These are phyloP conservation scores for Senecio squalidus DNA, from an alignment of 140 eudicot genomes.

Conservation along the genomic window DNA sequence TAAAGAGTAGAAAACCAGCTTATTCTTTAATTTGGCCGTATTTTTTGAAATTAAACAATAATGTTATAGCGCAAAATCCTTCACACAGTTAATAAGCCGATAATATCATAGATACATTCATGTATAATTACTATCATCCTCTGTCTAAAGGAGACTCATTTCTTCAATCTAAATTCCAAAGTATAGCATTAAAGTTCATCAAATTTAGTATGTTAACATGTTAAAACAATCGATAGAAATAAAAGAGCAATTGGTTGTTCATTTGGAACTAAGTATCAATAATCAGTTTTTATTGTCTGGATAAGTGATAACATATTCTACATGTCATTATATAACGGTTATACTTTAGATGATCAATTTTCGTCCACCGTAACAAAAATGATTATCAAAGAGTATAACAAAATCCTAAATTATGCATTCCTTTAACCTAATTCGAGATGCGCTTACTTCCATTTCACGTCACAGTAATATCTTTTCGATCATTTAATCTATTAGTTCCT, in stretches of 20 bases:
- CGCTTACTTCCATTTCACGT: not conserved
- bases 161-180: not conserved
- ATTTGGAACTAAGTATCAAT: not conserved
- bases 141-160: conserved; percentile 1
- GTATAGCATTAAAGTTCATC: not conserved
- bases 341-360: not conserved
- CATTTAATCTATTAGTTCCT: not conserved
- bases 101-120: not conserved
- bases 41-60: not conserved
- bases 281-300: not conserved
- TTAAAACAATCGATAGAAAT: not conserved
- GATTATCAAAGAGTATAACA: not conserved
- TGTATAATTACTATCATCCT: conserved; percentile 4
- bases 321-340: not conserved
- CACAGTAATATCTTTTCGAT: not conserved
- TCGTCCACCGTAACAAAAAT: not conserved
- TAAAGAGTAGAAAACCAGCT: not conserved
- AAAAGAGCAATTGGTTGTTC: not conserved
- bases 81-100: not conserved
- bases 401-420: conserved; percentile 3
- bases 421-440: not conserved
- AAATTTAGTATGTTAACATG: not conserved
- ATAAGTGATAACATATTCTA: not conserved
- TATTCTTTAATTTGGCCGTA: not conserved
- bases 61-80: not conserved